Evolutionary conservation across 2,329 filamentous ascomycete species (phyloP), one percentile per base, ranked within the genome.

Genomic region (Beauveria varroae): DNA sequence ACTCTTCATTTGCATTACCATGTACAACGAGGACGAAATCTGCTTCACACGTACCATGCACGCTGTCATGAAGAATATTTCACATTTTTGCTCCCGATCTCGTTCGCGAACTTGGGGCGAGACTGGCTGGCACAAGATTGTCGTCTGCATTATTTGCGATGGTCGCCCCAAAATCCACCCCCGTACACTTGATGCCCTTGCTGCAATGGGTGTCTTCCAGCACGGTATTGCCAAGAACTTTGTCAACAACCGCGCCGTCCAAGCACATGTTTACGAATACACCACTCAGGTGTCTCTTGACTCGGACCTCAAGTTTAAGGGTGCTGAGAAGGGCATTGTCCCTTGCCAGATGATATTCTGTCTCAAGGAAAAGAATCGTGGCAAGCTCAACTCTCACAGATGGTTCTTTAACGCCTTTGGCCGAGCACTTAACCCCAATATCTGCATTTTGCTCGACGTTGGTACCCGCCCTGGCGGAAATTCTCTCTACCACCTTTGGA

Each of bases 321-420:
- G 96, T 40, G 95, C 95, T 1, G 96, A 99, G 76, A 99, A 99
- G 79, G 95, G 96, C 37, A 99, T 99, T 66, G 91, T 98, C 14
- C 96, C 95, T 1, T 96, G 92, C 71, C 95, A 99, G 77, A 91
- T 99, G 80, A 93, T 99, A 68, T 99, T 99, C 75, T 99, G 96
- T 70, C 79, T 99, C 64, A 99, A 99, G 77, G 95, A 99, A 74
- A 93, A 95, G 78, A 99, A 99, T 73, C 85, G 89, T 71, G 96
- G 96, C 77, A 99, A 99, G 78, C 84, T 99, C 68, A 99, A 99
- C 79, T 97, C 93, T 1, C 95, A 99, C 75, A 86, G 95, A 62
- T 99, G 95, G 95, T 98, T 97, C 78, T 99, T 99, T 80, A 99
- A 99, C 71, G 95, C 95, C 0, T 96, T 99, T 71, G 96, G 95